Evolutionary conservation across 768 basidiomycete species (phyloP), one percentile per base, ranked within the genome.

Genomic region (Leccinum fibrillosum): DNA sequence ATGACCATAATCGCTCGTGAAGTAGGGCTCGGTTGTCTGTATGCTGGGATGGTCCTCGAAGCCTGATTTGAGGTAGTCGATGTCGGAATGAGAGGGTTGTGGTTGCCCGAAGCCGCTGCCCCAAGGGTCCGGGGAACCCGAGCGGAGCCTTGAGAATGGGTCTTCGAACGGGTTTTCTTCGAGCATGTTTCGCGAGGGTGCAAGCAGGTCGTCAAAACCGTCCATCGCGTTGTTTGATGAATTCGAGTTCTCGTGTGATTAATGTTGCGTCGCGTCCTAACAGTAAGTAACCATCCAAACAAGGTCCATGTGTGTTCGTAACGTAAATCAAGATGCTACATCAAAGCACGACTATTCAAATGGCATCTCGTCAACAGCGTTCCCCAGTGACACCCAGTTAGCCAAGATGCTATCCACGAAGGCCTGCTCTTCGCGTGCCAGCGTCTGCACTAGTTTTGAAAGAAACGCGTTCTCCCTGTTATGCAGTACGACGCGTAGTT

Each of bases 401-500:
- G 77, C 76, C 26, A 82, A 73, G 5, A 89, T 80, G 49, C 70
- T 81, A 64, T 88, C 83, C 1, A 83, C 74, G 66, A 86, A 92
- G 51, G 80, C 82, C 50, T 81, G 82, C 67, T 95, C 92, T 55
- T 91, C 89, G 53, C 79, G 79, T 2, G 86, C 85, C 70, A 94
- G 90, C 1, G 76, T 74, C 70, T 91, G 86, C 59, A 88, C 85
- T 2, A 88, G 77, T 60, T 87, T 79, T 0, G 89, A 89, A 26
- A 95, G 74, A 35, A 95, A 79, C 0, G 89, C 81, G 63, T 93
- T 92, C 75, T 97, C 94, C 55, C 89, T 80, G 62, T 95, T 94
- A 72, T 97, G 94, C 48, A 96, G 76, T 37, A 98, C 88, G 17
- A 94, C 90, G 23, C 92, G 86, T n/a, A 96, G 79, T 72, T 98